Base-by-base conservation (phyloP, 805 yeast species). In the Jamesozyma hellenica region DNA sequence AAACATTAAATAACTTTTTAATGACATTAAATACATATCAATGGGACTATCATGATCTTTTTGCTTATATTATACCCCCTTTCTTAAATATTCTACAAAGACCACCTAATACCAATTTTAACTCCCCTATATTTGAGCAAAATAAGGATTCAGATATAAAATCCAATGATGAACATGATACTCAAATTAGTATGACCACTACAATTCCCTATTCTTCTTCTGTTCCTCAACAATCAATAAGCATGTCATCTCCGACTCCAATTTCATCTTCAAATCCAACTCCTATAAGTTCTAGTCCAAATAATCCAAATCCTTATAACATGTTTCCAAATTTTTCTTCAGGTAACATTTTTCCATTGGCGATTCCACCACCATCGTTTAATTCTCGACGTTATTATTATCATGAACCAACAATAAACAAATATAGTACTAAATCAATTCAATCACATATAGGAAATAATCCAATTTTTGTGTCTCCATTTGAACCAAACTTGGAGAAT, bases 31-130 rank as follows among this genome's bases (percentile, higher is more conserved):
- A 59, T 39, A 49, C 55, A 1, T 56, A 50, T 36, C 55, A 51
- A 30, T 59, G 64, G 64, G 60, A 57, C 32, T 51, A 50, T 38
- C 53, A 51, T 42, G 50, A 54, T 33, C 39, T 58, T 14, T 55
- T 46, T 32, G 60, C 57, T 3, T 55, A 54, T 36, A 33, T 53
- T 1, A 36, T 54, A 23, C 58, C 60, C 12, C 46, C 35, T 4
- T 32, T 17, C 28, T 16, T 19, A 17, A 32, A n/a, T 12, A 9
- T n/a, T 13, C 35, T 28, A 5, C 33, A 15, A 16, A n/a, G 23
- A 18, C 23, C 23, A 31, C n/a, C 33, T 17, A 31, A 10, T 18
- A n/a, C 32, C 17, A 29, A 29, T 9, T 15, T 29, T 29, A 10
- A 27, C 11, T 27, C 12, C 28, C 13, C 28, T 7, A 13, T n/a